Conservation (phyloP, 768 basidiomycete species). For the Hericium coralloides region DNA sequence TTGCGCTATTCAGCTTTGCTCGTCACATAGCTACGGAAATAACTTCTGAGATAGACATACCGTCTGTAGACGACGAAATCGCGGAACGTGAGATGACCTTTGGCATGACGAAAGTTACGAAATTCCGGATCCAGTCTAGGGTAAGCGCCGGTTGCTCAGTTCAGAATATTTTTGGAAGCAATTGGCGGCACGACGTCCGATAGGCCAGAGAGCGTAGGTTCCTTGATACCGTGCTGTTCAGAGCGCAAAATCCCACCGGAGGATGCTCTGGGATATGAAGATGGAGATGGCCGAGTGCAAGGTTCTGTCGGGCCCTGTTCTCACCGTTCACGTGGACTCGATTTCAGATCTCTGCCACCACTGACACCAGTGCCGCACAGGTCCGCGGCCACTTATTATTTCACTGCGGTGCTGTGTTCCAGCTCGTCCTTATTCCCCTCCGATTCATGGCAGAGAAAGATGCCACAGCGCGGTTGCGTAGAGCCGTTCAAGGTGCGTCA, state of each 20-base stretch:
- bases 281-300: no score
- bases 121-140: not conserved
- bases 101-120: constrained; percentile 47
- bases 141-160: no score
- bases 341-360: constrained; percentile 1
- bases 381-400: constrained; percentile 11
- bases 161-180: no score
- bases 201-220: no score
- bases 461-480: constrained; percentile 60
- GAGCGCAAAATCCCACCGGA: no score
- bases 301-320: not conserved
- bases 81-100: constrained; percentile 88
- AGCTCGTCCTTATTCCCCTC: constrained; percentile 11
- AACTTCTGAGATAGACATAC: constrained; percentile 30
- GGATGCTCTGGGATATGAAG: no score
- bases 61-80: constrained; percentile 82
- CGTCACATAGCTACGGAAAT: not conserved
- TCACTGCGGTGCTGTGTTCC: not conserved
- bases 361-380: not conserved
- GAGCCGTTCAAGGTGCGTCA: constrained; percentile 66
- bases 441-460: constrained; percentile 75
- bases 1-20: constrained; percentile 38
- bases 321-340: constrained; percentile 8
- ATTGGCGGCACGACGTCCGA: no score
- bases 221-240: no score